Evolutionary conservation across 148 eudicot genomes (phyloP), one percentile per base, ranked within the genome.

Genomic region (Tetragonia tetragonoides): DNA sequence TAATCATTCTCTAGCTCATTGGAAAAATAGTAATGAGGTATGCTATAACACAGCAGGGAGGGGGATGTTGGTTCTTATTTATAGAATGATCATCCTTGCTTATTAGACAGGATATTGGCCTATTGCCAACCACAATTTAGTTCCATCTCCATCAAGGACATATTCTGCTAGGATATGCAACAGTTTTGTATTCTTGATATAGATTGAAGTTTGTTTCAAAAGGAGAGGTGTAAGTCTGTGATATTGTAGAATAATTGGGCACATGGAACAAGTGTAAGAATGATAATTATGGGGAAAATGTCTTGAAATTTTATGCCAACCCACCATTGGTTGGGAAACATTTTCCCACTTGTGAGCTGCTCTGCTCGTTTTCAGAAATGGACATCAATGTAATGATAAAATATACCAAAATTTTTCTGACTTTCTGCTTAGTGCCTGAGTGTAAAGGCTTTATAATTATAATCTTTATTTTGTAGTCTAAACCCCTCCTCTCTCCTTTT

Each of bases 81-180:
- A 18, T 64, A 1, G 8, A 18, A 51, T 17, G 3, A 42, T 80
- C 51, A 38, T 47, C 62, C 66, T 23, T 34, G 56, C 44, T 49
- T 47, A 40, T 3, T 24, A 28, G 41, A 24, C 39, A 46, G 37
- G 21, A 24, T 64, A 21, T 24, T 23, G 16, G 10, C 10, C 56
- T 23, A 23, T 40, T 53, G 41, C 21, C 4, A 57, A 61, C 40
- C 3, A 8, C 10, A 61, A 17, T 51, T 41, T n/a, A n/a, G 28
- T n/a, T 60, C 66, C 10, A 57, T 61, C 34, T n/a, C 74, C 9
- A 21, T 66, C 42, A 39, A 71, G 68, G 23, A 49, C 34, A 39
- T 73, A 64, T 17, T 62, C 68, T 20, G 21, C 69, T 66, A 39
- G 44, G 78, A 56, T 17, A 28, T 63, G 38, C 71, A 62, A 56